These are phyloP conservation scores for Debaryomycetaceae sp. DNA, from an alignment of 1,139 yeast species.

Conservation along the genomic window DNA sequence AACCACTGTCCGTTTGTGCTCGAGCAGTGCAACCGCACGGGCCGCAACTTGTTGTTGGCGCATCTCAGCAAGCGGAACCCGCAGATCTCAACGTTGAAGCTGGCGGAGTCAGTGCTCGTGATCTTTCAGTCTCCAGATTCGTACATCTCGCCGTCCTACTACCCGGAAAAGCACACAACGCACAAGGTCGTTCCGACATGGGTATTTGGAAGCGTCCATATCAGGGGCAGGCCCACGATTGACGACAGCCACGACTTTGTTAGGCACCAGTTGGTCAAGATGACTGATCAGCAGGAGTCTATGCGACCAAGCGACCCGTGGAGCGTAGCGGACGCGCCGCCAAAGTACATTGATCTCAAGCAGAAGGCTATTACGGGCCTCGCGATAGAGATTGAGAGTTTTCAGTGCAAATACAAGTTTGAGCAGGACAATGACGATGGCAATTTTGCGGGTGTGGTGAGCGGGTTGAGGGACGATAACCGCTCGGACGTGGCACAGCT, in stretches of 20 bases:
- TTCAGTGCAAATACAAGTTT: constrained; percentile 50
- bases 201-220: constrained; percentile 57
- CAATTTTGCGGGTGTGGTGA: constrained; percentile 44
- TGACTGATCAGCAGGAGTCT: constrained; percentile 41
- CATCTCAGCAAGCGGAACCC: constrained; percentile 49
- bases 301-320: constrained; percentile 27
- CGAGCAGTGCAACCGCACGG: constrained; percentile 21
- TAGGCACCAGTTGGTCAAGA: constrained; percentile 30
- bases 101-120: constrained; percentile 34
- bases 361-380: constrained; percentile 52
- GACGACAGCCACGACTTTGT: constrained; percentile 39
- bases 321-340: constrained; percentile 54
- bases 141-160: constrained; percentile 54
- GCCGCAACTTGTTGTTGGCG: constrained; percentile 35
- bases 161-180: constrained; percentile 44
- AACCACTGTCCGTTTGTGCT: constrained; percentile 51
- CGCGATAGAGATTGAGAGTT: constrained; percentile 39
- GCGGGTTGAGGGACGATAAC: constrained; percentile 29
- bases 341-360: constrained; percentile 29
- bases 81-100: constrained; percentile 36
- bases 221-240: constrained; percentile 42
- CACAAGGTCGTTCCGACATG: constrained; percentile 65
- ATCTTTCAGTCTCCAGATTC: constrained; percentile 45
- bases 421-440: constrained; percentile 38
- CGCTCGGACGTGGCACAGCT: constrained; percentile 4